These are phyloP conservation scores for Ganoderma multipileum DNA, from an alignment of 1,284 basidiomycete species.

Conservation along the genomic window DNA sequence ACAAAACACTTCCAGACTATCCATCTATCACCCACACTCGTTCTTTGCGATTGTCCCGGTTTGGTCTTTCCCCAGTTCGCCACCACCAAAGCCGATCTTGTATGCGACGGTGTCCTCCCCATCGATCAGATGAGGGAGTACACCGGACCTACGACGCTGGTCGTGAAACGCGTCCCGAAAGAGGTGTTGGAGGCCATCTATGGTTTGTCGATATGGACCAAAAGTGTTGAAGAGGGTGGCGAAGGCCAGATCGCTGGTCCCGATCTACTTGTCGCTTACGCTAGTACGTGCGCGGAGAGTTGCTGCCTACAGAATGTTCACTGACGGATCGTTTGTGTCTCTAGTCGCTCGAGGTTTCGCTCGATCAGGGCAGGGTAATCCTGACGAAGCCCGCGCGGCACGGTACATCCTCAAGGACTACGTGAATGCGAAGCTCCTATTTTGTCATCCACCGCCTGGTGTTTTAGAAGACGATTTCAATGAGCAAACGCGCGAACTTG, in stretches of 20 bases:
- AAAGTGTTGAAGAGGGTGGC: conserved; percentile 84
- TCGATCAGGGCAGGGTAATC: conserved; percentile 94
- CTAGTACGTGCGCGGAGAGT: conserved; percentile 67
- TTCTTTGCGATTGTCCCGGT: conserved; percentile 99
- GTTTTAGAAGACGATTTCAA: conserved; percentile 82
- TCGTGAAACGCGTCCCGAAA: conserved; percentile 84
- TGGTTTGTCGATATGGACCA: conserved; percentile 81
- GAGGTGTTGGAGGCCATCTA: conserved; percentile 92
- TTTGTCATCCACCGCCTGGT: conserved; percentile 87
- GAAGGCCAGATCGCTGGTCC: conserved; percentile 82
- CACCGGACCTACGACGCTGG: conserved; percentile 85
- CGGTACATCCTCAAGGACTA: conserved; percentile 97
- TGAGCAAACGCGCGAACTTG: conserved; percentile 68
- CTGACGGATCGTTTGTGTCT: conserved; percentile 17
- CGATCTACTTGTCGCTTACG: conserved; percentile 89
- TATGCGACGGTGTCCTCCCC: conserved; percentile 96
- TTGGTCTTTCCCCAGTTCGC: conserved; percentile 99
- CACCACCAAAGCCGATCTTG: conserved; percentile 92
- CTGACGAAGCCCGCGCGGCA: conserved; percentile 94
- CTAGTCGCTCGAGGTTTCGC: conserved; percentile 93
- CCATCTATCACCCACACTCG: conserved; percentile 85
- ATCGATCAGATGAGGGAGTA: conserved; percentile 98
- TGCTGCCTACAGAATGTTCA: background rate
- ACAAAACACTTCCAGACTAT: conserved; percentile 99
- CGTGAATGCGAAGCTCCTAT: conserved; percentile 93